Evolutionary conservation across 2,329 filamentous ascomycete genomes (phyloP).

Genomic region (Pseudogymnoascus sp.): DNA sequence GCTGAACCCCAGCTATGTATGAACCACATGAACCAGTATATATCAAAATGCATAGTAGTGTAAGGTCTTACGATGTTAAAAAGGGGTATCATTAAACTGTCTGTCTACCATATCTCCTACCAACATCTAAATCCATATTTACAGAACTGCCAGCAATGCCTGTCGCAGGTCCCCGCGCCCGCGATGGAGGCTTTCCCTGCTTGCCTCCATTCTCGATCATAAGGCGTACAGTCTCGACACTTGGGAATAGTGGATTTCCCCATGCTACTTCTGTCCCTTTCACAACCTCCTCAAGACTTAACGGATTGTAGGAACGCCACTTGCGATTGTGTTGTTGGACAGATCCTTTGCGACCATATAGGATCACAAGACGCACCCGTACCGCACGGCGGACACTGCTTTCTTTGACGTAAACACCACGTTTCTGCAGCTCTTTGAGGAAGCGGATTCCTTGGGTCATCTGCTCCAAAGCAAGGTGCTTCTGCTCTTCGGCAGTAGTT

Average conservation of each 20-base stretch:
- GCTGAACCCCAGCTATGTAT: too few species aligned
- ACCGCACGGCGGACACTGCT: slow-evolving; percentile 19
- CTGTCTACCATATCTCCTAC: neutral
- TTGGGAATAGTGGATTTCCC: slow-evolving; percentile 13
- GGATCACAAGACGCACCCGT: slow-evolving; percentile 22
- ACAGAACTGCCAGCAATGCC: neutral
- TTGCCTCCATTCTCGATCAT: slow-evolving; percentile 6
- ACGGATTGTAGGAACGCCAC: slow-evolving; percentile 12
- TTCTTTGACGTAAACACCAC: slow-evolving; percentile 12
- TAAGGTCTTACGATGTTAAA: neutral
- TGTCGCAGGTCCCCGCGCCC: neutral
- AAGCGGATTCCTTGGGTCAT: slow-evolving; percentile 24
- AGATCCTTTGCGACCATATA: slow-evolving; percentile 23
- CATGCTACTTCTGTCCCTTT: slow-evolving; percentile 20
- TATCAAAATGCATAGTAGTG: neutral
- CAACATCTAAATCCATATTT: neutral
- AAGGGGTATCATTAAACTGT: slow-evolving; percentile 9
- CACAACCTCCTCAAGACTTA: slow-evolving; percentile 17
- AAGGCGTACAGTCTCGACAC: neutral
- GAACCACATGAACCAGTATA: neutral
- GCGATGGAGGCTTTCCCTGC: neutral
- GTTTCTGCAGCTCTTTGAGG: slow-evolving; percentile 21
- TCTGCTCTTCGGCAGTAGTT: neutral
- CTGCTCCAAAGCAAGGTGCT: neutral
- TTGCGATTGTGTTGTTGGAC: slow-evolving; percentile 17